These are phyloP conservation scores for Pseudoneurospora amorphoporcata DNA, from an alignment of 495 filamentous ascomycete species.

Conservation along the genomic window DNA sequence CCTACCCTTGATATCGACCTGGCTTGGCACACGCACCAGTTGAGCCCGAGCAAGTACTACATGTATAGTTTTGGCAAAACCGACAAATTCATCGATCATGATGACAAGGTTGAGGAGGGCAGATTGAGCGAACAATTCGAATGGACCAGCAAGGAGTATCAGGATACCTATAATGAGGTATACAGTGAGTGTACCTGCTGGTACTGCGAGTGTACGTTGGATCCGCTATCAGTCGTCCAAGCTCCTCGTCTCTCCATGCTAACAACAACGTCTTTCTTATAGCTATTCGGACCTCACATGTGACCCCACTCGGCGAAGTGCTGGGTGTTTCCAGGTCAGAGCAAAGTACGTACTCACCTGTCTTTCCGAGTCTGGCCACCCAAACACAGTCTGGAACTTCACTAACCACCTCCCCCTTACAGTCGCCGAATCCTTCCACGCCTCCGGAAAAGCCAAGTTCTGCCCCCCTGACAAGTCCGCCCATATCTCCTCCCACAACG, in stretches of 20 bases:
- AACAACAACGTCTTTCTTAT: neutral
- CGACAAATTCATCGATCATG: conserved; percentile 63
- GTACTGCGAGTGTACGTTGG: conserved; percentile 59
- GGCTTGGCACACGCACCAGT: conserved; percentile 66
- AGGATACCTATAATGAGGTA: conserved; percentile 49
- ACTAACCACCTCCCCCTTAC: conserved; percentile 16
- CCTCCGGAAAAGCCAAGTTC: conserved; percentile 41
- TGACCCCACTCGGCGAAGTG: conserved; percentile 30
- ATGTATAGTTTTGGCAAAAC: conserved; percentile 33
- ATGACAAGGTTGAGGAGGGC: conserved; percentile 69
- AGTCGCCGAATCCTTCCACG: conserved; percentile 45
- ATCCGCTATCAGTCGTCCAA: neutral
- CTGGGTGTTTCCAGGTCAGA: conserved; percentile 35
- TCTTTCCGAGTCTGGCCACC: neutral
- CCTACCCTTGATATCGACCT: conserved; percentile 86
- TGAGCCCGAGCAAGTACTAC: conserved; percentile 56
- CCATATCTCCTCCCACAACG: conserved; percentile 67
- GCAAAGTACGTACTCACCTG: conserved; percentile 21
- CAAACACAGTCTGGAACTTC: neutral
- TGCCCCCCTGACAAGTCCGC: conserved; percentile 48
- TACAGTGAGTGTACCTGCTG: conserved; percentile 85
- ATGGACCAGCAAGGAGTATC: conserved; percentile 64
- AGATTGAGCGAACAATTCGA: conserved; percentile 54
- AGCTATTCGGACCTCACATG: conserved; percentile 55
- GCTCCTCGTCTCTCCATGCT: neutral